Conservation (phyloP, 1,284 basidiomycete genomes). For the Cutaneotrichosporon sp. region DNA sequence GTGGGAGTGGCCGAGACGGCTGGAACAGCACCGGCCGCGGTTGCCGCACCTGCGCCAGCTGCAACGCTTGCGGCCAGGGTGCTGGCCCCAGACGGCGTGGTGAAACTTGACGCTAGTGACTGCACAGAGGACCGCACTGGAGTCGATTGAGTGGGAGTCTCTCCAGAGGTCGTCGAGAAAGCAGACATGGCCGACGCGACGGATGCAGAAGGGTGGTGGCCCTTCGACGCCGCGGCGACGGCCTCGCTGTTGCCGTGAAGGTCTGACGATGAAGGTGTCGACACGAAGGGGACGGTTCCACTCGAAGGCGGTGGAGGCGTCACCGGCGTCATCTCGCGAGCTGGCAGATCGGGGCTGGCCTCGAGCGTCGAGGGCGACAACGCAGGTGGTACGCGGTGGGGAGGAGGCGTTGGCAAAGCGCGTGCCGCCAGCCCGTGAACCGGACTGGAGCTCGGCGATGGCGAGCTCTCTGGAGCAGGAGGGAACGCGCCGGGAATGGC, state of each 20-base stretch:
- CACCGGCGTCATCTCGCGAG: slow-evolving; percentile 1
- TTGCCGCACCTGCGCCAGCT: neutral
- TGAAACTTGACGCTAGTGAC: neutral
- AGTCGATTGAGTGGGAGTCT: neutral
- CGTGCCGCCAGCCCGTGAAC: neutral
- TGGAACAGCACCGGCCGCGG: neutral
- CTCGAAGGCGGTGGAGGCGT: neutral
- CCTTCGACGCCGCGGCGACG: neutral
- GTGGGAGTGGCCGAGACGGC: neutral
- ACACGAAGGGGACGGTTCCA: neutral
- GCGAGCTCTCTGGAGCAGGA: slow-evolving; percentile 2
- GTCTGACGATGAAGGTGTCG: neutral
- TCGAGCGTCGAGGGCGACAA: neutral
- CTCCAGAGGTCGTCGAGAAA: neutral
- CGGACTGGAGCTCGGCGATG: neutral
- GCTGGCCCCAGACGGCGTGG: neutral
- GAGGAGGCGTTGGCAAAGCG: slow-evolving; percentile 1
- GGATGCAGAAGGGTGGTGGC: neutral
- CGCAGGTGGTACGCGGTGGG: slow-evolving; percentile 1
- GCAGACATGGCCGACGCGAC: neutral
- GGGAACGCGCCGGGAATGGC: neutral
- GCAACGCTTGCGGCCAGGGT: neutral
- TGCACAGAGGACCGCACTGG: neutral
- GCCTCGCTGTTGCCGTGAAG: neutral
- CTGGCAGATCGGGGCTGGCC: slow-evolving; percentile 3